Evolutionary conservation across 106 monocot species (phyloP).

Genomic region (Vanilla planifolia): DNA sequence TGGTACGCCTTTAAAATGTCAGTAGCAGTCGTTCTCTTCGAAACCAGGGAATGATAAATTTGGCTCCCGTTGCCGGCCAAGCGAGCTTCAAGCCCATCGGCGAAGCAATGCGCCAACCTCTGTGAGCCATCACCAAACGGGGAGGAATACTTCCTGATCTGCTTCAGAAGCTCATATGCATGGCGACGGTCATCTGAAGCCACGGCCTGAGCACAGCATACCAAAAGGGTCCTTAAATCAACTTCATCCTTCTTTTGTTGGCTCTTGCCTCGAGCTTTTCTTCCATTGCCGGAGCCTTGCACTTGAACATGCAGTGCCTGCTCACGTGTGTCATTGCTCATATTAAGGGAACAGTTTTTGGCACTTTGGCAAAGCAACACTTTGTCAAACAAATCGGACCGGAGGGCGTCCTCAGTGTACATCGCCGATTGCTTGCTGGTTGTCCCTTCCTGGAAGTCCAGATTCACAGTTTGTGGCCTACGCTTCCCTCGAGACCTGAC

Average conservation of each 20-base stretch:
- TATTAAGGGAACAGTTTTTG: slow-evolving; percentile 1
- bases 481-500: slow-evolving; percentile 35
- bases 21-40: slow-evolving; percentile 14
- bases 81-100: slow-evolving; percentile 45
- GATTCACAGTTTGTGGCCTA: slow-evolving; percentile 30
- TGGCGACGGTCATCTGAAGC: slow-evolving; percentile 58
- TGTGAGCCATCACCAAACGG: slow-evolving; percentile 30
- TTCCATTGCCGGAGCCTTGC: slow-evolving; percentile 10
- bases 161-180: slow-evolving; percentile 26
- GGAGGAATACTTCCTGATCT: slow-evolving; percentile 33
- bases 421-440: slow-evolving; percentile 58
- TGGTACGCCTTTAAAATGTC: slow-evolving; percentile 32
- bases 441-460: slow-evolving; percentile 54
- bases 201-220: slow-evolving; percentile 73
- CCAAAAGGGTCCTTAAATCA: slow-evolving; percentile 56
- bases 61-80: slow-evolving; percentile 33
- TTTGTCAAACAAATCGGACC: slow-evolving; percentile 50
- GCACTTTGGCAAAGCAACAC: slow-evolving; percentile 40
- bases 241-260: slow-evolving; percentile 53
- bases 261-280: slow-evolving; percentile 39
- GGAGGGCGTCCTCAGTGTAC: slow-evolving; percentile 31
- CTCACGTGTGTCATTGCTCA: slow-evolving; percentile 23
- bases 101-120: slow-evolving; percentile 34
- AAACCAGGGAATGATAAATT: slow-evolving; percentile 16
- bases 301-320: slow-evolving; percentile 23